Percentiles rank a stretch among this genome's conserved stretches.
Conservation (phyloP, 768 basidiomycete species). For the Psilocybe azurescens region DNA sequence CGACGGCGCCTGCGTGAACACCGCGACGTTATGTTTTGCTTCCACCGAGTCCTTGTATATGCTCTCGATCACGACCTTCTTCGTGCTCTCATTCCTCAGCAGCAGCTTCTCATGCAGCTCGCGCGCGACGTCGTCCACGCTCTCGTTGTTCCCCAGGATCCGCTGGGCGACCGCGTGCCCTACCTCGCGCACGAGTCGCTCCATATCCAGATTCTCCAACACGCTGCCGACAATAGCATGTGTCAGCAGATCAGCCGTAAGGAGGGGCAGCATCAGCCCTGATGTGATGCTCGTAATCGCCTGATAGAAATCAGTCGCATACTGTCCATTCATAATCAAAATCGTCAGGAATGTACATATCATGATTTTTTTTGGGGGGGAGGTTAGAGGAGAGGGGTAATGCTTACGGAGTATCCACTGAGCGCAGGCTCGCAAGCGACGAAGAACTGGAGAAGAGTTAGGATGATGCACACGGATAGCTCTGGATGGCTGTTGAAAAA, state of each 20-base stretch:
- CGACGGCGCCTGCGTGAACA: slow-evolving; percentile 77
- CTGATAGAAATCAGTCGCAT: slow-evolving; percentile 93
- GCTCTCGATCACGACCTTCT: slow-evolving; percentile 94
- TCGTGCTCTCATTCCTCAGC: slow-evolving; percentile 94
- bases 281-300: slow-evolving; percentile 93
- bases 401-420: slow-evolving; percentile 84
- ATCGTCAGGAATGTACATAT: background rate
- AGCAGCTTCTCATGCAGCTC: slow-evolving; percentile 92
- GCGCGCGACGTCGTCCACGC: slow-evolving; percentile 94
- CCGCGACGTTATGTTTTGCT: slow-evolving; percentile 86
- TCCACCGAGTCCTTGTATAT: slow-evolving; percentile 94
- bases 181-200: slow-evolving; percentile 92
- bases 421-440: slow-evolving; percentile 99
- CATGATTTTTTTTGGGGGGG: background rate
- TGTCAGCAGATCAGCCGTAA: slow-evolving; percentile 91
- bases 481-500: slow-evolving; percentile 9
- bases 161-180: slow-evolving; percentile 92
- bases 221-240: slow-evolving; percentile 98
- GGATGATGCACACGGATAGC: background rate
- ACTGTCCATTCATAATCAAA: slow-evolving; percentile 46
- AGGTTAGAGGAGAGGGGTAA: background rate
- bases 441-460: slow-evolving; percentile 71
- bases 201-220: slow-evolving; percentile 98
- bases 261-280: slow-evolving; percentile 94
- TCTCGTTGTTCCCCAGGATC: slow-evolving; percentile 91